Evolutionary conservation across 768 basidiomycete genomes (phyloP).

Genomic region (Amyloporia xantha): DNA sequence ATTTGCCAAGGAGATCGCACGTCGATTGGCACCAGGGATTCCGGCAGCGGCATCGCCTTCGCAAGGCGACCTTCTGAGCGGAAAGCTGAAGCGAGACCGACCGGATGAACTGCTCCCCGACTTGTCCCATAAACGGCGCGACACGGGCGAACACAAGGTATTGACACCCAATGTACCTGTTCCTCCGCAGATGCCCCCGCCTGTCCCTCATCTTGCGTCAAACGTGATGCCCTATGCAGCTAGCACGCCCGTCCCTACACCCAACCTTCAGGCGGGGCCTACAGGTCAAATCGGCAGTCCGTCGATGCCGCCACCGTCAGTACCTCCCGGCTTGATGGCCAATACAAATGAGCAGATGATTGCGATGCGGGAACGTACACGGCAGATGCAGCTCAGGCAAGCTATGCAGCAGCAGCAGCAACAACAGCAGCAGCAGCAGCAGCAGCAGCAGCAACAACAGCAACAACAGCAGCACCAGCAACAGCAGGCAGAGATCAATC

Average conservation of each 20-base stretch:
- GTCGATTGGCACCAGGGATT: constrained; percentile 19
- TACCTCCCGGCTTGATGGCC: constrained; percentile 23
- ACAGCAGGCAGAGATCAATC: constrained; percentile 12
- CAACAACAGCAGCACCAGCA: constrained; percentile 15
- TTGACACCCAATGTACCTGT: constrained; percentile 28
- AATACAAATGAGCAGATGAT: constrained; percentile 22
- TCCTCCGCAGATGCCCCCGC: constrained; percentile 13
- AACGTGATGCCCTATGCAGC: not conserved
- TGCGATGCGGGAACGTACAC: constrained; percentile 27
- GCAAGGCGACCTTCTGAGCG: constrained; percentile 11
- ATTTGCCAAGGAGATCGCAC: constrained; percentile 45
- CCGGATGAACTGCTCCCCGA: constrained; percentile 41
- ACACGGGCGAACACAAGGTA: constrained; percentile 57
- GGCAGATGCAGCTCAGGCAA: constrained; percentile 31
- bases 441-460: constrained; percentile 14
- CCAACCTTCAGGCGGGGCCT: constrained; percentile 5
- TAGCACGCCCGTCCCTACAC: not conserved
- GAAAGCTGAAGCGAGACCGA: constrained; percentile 55
- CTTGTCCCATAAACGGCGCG: constrained; percentile 54
- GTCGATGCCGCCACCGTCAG: constrained; percentile 24
- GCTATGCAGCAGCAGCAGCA: constrained; percentile 15
- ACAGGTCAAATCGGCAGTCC: constrained; percentile 15
- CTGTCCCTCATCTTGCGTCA: not conserved
- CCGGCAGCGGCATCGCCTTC: constrained; percentile 18
- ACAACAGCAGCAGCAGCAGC: constrained; percentile 13